Conservation (phyloP, 441 rosid genomes). For the Euphorbia celastroides region DNA sequence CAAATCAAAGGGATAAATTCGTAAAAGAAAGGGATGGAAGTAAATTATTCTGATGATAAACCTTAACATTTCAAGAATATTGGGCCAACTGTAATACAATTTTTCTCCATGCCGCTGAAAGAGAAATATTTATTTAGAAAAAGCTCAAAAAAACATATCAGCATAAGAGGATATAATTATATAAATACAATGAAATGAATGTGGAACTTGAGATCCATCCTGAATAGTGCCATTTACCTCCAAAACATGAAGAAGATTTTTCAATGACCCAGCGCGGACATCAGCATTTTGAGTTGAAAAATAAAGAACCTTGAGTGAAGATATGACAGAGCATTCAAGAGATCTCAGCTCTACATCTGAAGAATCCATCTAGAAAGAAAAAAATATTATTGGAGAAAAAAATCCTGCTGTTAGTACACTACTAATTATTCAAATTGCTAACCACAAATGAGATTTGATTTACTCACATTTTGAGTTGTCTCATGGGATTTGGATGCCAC, state of each 20-base stretch:
- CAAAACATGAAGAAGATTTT: conserved; percentile 92
- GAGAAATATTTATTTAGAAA: conserved; percentile 1
- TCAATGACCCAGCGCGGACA: conserved; percentile 85
- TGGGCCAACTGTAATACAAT: conserved; percentile 79
- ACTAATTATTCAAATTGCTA: conserved; percentile 8
- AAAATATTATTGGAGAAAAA: conserved; percentile 16
- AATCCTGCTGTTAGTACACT: conserved; percentile 16
- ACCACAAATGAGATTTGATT: conserved; percentile 4
- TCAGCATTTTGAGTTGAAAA: conserved; percentile 75
- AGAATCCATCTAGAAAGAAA: conserved; percentile 41
- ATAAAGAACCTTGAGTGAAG: conserved; percentile 82
- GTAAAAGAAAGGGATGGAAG: background rate
- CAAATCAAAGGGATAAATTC: conserved; percentile 22
- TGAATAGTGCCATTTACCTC: conserved; percentile 56
- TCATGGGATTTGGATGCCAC: conserved; percentile 36
- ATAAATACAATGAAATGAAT: conserved; percentile 16
- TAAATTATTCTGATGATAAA: conserved; percentile 25
- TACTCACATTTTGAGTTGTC: conserved; percentile 52
- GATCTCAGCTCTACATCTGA: conserved; percentile 46
- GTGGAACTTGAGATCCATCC: conserved; percentile 19
- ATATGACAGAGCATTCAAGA: conserved; percentile 84
- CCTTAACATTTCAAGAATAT: conserved; percentile 94
- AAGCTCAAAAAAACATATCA: conserved; percentile 16
- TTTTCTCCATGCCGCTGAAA: conserved; percentile 93
- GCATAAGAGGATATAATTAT: conserved; percentile 14